Conservation (phyloP, 345 rosid species). For the Mercurialis annua region DNA sequence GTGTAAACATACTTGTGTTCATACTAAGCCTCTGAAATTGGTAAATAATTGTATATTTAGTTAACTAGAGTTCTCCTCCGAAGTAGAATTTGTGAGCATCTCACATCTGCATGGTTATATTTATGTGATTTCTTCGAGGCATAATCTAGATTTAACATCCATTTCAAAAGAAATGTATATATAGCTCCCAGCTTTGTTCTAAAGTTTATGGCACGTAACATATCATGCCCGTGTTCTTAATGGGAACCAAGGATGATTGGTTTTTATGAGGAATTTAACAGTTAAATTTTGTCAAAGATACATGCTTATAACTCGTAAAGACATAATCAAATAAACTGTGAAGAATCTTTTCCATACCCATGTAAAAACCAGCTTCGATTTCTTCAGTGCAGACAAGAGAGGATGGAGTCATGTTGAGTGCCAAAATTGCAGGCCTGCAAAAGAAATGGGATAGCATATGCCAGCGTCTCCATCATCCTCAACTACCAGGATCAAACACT, state of each 20-base stretch:
- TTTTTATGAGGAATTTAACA: neutral
- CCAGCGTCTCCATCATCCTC: constrained; percentile 36
- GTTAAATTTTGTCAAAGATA: neutral
- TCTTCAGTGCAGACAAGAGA: constrained; percentile 73
- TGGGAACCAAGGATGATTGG: neutral
- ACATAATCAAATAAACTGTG: neutral
- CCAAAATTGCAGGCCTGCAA: constrained; percentile 31
- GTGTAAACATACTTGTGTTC: neutral
- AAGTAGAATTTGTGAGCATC: no score
- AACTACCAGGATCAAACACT: constrained; percentile 18
- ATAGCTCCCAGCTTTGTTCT: neutral
- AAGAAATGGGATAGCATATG: constrained; percentile 47
- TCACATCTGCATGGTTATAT: no score
- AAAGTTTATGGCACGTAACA: no score
- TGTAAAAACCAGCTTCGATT: constrained; percentile 38
- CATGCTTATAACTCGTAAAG: neutral
- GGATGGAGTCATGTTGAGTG: constrained; percentile 36
- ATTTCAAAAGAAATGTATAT: neutral
- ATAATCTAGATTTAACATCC: neutral
- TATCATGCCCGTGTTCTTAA: neutral
- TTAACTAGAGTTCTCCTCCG: neutral
- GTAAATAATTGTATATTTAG: neutral
- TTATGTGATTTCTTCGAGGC: neutral
- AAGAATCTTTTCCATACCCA: constrained; percentile 20
- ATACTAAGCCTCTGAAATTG: neutral